These are phyloP conservation scores for Salix purpurea DNA, from an alignment of 345 rosid genomes.

Conservation along the genomic window DNA sequence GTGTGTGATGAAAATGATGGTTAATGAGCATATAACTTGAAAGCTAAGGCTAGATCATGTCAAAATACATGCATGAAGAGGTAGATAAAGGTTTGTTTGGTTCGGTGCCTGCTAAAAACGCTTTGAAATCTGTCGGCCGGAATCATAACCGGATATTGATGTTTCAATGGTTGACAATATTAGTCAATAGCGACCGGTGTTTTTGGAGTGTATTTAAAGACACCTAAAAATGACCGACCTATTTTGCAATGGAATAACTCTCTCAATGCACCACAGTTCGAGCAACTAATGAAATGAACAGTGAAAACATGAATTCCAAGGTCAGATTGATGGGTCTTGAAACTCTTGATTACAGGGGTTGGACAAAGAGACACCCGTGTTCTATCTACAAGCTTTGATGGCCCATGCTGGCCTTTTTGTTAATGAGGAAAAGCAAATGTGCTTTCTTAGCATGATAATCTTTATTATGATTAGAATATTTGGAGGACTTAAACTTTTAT, in stretches of 20 bases:
- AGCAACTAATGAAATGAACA: not conserved
- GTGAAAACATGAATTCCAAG: conserved; percentile 15
- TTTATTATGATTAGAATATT: conserved; percentile 5
- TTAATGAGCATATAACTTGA: not conserved
- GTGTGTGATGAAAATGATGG: conserved; percentile 3
- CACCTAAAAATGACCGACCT: not conserved
- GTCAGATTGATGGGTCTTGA: conserved; percentile 19
- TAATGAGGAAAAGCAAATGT: conserved; percentile 26
- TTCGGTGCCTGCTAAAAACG: not conserved
- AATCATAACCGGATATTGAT: not conserved
- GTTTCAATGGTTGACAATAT: not conserved
- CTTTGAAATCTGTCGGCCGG: not conserved
- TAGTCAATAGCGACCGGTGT: not conserved
- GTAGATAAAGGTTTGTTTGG: not conserved
- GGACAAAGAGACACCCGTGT: conserved; percentile 36
- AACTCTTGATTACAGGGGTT: conserved; percentile 24
- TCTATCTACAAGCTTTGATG: conserved; percentile 22
- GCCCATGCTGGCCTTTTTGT: conserved; percentile 27
- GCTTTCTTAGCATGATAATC: conserved; percentile 17
- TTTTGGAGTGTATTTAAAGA: not conserved
- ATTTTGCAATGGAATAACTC: not conserved
- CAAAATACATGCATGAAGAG: not conserved
- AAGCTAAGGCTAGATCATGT: not conserved
- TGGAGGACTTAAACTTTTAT: not conserved
- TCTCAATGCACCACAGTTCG: not conserved